These are phyloP conservation scores for Turnera subulata DNA, from an alignment of 345 rosid species.

Conservation along the genomic window DNA sequence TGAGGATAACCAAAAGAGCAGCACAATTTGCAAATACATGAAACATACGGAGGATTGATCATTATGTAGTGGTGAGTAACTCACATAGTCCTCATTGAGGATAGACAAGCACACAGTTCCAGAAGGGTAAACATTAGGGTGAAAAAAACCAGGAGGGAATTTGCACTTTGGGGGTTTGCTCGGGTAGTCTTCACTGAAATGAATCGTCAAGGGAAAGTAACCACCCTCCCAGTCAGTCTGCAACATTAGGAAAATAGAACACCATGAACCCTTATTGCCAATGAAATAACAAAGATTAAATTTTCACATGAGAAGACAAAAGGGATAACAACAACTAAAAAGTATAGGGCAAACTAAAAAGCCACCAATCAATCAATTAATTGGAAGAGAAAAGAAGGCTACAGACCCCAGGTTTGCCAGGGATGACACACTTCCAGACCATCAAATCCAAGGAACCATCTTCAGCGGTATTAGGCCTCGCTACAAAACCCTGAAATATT, in stretches of 20 bases:
- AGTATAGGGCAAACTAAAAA: not conserved
- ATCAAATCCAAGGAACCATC: constrained; percentile 12
- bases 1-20: not conserved
- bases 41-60: not conserved
- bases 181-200: constrained; percentile 1
- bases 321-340: not conserved
- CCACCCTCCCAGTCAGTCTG: constrained; percentile 10
- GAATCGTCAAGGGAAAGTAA: not conserved
- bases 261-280: too few relatives aligned
- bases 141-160: constrained; percentile 1
- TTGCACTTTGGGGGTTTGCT: constrained; percentile 11
- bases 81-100: constrained; percentile 7
- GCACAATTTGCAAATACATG: not conserved
- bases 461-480: constrained; percentile 7
- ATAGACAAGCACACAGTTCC: constrained; percentile 7
- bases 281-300: too few relatives aligned
- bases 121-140: constrained; percentile 9
- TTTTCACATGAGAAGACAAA: too few relatives aligned
- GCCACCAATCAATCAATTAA: too few relatives aligned
- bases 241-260: not conserved
- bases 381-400: not conserved
- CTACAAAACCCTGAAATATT: constrained; percentile 17
- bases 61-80: not conserved
- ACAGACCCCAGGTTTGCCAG: constrained; percentile 13
- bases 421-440: constrained; percentile 14